Base-by-base conservation (phyloP, 2,329 filamentous ascomycete genomes). In the Sclerotinia subarctica region DNA sequence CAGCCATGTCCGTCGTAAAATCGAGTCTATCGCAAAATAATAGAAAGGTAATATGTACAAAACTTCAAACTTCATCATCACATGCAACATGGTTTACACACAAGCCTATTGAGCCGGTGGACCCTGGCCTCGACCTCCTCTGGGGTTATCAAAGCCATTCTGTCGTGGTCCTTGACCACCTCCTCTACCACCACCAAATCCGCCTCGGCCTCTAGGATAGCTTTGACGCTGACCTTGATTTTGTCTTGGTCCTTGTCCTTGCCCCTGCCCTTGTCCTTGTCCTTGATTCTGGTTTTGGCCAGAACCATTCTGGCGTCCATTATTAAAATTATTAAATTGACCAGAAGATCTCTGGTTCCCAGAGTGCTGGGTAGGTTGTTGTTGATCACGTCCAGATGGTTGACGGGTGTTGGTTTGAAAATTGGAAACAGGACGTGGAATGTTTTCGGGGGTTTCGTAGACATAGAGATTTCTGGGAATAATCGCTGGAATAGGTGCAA, bases 401-500 rank as follows among this genome's bases (percentile, higher is more conserved):
- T 77, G 75, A 62, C 75, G 72, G 19, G 65, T 53, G 70, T 73
- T 74, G 62, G 77, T 84, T 68, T 77, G 75, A 67, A 76, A 75
- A 65, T 77, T 87, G 67, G 86, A 84, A 70, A 90, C 86, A 5
- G 95, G 95, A 46, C 94, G 89, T 63, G 96, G 95, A 75, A 99
- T 98, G 68, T 86, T 94, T 76, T 99, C 94, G 0, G 95, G 95
- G 71, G 94, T 92, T 71, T 99, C 96, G 79, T 99, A 99, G 64
- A 99, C 95, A 78, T 99, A 99, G 49, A 99, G 88, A 72, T 91
- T 96, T 86, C 97, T 98, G 83, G 99, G 95, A 73, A 99, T 99
- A 73, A 88, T 90, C 64, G 88, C 86, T 24, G 95, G 95, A 76
- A 99, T 99, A n/a, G 95, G 90, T 77, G 95, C 92, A 70, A 99